phyloP scores from a whole-genome alignment of 2,329 filamentous ascomycete genomes.

The Alternaria sp. region DNA sequence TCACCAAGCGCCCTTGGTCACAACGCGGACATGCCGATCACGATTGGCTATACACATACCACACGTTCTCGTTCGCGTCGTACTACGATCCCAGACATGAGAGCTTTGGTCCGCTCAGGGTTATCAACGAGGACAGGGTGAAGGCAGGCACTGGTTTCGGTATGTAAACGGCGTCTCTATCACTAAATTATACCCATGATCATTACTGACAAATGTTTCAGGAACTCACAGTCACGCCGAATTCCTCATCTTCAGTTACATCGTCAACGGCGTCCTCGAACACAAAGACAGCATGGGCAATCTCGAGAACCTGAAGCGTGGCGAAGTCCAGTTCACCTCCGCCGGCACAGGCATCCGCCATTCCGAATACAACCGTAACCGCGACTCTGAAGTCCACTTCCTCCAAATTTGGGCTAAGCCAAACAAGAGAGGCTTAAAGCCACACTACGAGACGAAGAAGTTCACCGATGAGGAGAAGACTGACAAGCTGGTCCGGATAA shows the following conservation, averaged over 20 bases:
- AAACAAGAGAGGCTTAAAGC: constrained; percentile 75
- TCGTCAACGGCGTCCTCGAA: constrained; percentile 84
- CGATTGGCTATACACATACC: constrained; percentile 87
- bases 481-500: constrained; percentile 75
- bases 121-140: constrained; percentile 90
- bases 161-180: not conserved
- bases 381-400: constrained; percentile 77
- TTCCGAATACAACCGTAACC: constrained; percentile 82
- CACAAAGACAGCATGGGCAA: constrained; percentile 86
- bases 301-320: constrained; percentile 74
- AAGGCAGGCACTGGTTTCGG: constrained; percentile 76
- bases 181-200: not conserved
- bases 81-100: constrained; percentile 74
- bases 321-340: constrained; percentile 89
- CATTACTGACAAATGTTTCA: not conserved
- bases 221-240: constrained; percentile 83
- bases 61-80: constrained; percentile 83
- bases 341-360: constrained; percentile 85
- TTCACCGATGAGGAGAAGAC: constrained; percentile 79
- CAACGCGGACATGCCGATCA: constrained; percentile 81
- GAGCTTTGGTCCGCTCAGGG: constrained; percentile 78
- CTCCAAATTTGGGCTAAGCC: constrained; percentile 89
- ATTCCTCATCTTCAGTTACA: constrained; percentile 90
- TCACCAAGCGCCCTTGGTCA: constrained; percentile 76
- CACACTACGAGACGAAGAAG: constrained; percentile 77